A percentile compares a stretch with the other conserved stretches of the same genome.
Conservation (phyloP, 306 rosid genomes). For the Phaseolus lunatus region DNA sequence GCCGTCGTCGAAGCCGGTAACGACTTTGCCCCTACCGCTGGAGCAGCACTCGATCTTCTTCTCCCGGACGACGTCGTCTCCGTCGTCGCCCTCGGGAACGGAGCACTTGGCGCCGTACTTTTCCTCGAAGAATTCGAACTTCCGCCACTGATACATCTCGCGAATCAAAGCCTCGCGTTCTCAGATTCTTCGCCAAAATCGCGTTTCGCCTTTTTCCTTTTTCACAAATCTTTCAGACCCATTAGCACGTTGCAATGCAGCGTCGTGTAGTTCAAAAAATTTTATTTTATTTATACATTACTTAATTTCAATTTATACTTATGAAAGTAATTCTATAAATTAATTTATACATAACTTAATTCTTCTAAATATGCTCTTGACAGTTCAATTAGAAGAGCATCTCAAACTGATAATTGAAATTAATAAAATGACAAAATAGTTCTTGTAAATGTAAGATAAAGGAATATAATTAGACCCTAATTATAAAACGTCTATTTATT, state of each 20-base stretch:
- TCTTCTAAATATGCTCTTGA: too few species aligned
- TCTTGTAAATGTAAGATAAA: too few species aligned
- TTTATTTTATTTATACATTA: too few species aligned
- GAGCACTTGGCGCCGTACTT: constrained; percentile 73
- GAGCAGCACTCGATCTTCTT: constrained; percentile 83
- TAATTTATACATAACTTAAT: too few species aligned
- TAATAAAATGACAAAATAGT: too few species aligned
- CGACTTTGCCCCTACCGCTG: constrained; percentile 94
- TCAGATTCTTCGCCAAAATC: constrained; percentile 10
- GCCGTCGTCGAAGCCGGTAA: constrained; percentile 87
- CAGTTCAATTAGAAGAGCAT: too few species aligned
- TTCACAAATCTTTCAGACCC: background rate
- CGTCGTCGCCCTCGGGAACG: constrained; percentile 60
- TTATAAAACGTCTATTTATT: too few species aligned
- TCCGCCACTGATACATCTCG: constrained; percentile 93
- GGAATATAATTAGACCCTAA: too few species aligned
- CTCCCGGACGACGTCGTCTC: constrained; percentile 34
- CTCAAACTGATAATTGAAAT: too few species aligned
- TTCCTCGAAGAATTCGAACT: constrained; percentile 96
- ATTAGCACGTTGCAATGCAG: background rate
- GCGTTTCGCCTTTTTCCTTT: background rate
- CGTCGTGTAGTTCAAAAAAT: background rate
- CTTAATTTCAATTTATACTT: too few species aligned
- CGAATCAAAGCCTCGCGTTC: constrained; percentile 18
- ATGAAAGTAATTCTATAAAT: too few species aligned